Conservation (phyloP, 2,329 filamentous ascomycete genomes). For the Ramichloridium luteum region DNA sequence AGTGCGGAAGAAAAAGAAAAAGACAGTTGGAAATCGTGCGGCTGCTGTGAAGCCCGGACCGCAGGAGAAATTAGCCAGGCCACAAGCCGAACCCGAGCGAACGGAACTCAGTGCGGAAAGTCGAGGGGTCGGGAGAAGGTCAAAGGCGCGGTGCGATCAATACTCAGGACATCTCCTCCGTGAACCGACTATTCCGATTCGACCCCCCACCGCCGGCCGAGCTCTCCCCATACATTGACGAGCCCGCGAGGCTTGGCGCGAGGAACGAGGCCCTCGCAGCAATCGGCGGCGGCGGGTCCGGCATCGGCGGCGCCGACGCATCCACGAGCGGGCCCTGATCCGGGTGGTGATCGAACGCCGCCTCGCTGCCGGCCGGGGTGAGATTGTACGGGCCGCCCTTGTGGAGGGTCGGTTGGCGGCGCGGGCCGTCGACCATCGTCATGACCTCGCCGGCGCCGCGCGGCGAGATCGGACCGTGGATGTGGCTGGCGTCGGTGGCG, state of each 20-base stretch:
- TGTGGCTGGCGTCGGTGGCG: conserved; percentile 7
- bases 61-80: too few species aligned
- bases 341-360: conserved; percentile 9
- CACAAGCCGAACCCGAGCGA: too few species aligned
- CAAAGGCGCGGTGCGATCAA: not conserved
- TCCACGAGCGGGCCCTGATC: conserved; percentile 4
- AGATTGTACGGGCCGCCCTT: conserved; percentile 20
- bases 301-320: conserved; percentile 4
- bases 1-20: too few species aligned
- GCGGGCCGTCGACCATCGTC: conserved; percentile 24
- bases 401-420: conserved; percentile 22
- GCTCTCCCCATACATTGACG: too few species aligned
- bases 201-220: too few species aligned
- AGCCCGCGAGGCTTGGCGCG: too few species aligned
- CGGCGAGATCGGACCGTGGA: conserved; percentile 1
- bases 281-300: not conserved
- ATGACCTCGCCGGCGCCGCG: too few species aligned
- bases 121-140: too few species aligned
- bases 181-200: conserved; percentile 16
- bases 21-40: too few species aligned
- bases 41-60: too few species aligned
- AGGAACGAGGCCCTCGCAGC: too few species aligned
- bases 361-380: conserved; percentile 9
- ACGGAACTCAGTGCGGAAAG: too few species aligned
- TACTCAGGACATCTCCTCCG: conserved; percentile 15